These are phyloP conservation scores for Vigna reflexopilosa DNA, from an alignment of 306 rosid genomes.

Conservation along the genomic window DNA sequence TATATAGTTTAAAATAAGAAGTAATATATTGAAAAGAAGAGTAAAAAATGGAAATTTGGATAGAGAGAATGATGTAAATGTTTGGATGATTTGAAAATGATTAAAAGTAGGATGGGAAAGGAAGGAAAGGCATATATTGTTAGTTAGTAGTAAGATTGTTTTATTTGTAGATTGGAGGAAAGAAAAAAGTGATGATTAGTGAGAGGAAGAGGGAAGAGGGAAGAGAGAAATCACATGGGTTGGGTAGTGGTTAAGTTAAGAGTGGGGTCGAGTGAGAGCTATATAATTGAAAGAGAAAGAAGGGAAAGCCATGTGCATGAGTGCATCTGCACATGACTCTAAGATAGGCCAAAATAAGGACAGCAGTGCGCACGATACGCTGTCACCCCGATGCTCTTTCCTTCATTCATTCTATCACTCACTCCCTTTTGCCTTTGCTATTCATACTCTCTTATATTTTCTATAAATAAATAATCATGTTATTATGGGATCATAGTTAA, in stretches of 20 bases:
- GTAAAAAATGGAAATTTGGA: too few relatives aligned
- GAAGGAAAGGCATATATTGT: not conserved
- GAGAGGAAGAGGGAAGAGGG: not conserved
- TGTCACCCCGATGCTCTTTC: constrained; percentile 23
- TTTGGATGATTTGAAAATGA: not conserved
- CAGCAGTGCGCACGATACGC: constrained; percentile 38
- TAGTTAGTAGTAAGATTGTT: not conserved
- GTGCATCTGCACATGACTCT: constrained; percentile 40
- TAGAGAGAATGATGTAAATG: too few relatives aligned
- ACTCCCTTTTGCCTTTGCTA: too few relatives aligned
- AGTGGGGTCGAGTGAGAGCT: constrained; percentile 22
- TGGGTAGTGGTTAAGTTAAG: not conserved
- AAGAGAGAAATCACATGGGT: constrained; percentile 41
- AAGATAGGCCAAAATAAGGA: constrained; percentile 17
- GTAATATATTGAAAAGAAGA: too few relatives aligned
- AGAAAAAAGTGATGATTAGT: not conserved
- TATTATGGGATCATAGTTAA: too few relatives aligned
- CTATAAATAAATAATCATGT: too few relatives aligned
- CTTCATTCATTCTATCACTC: too few relatives aligned
- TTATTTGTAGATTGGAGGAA: too few relatives aligned
- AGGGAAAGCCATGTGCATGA: constrained; percentile 38
- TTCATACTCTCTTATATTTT: too few relatives aligned
- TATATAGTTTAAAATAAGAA: too few relatives aligned
- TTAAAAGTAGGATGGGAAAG: constrained; percentile 5
- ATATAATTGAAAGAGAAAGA: constrained; percentile 38